Evolutionary conservation across 371 early-diverging fungal species (phyloP).

Genomic region (Actinomortierella ambigua): DNA sequence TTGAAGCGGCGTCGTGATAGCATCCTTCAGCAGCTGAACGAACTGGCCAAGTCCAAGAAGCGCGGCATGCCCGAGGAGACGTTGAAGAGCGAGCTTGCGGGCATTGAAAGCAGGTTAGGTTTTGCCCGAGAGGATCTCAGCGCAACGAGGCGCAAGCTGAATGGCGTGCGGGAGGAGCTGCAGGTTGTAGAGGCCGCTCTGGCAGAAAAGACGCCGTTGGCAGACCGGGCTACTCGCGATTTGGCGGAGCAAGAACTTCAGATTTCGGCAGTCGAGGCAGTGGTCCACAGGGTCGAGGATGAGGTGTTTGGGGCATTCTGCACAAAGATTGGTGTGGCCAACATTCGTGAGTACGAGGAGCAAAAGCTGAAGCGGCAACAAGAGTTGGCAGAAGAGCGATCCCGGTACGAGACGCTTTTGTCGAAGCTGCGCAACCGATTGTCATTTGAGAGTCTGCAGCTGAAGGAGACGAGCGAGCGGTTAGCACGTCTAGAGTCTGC

Average conservation of each 20-base stretch:
- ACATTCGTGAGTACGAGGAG: slow-evolving; percentile 88
- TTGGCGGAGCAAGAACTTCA: slow-evolving; percentile 27
- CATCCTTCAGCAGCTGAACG: slow-evolving; percentile 71
- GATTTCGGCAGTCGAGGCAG: slow-evolving; percentile 48
- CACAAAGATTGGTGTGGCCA: slow-evolving; percentile 62
- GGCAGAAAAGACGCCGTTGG: slow-evolving; percentile 44
- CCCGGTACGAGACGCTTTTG: slow-evolving; percentile 75
- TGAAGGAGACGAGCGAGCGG: slow-evolving; percentile 68
- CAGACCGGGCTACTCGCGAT: slow-evolving; percentile 26
- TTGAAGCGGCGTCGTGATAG: slow-evolving; percentile 73
- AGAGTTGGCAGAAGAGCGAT: slow-evolving; percentile 71
- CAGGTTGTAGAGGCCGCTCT: slow-evolving; percentile 48
- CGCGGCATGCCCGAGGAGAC: slow-evolving; percentile 69
- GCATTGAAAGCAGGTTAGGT: slow-evolving; percentile 61
- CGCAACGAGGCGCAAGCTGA: slow-evolving; percentile 51
- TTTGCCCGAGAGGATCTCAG: slow-evolving; percentile 66
- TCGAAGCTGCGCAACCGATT: slow-evolving; percentile 77
- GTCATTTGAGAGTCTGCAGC: slow-evolving; percentile 78
- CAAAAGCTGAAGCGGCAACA: slow-evolving; percentile 70
- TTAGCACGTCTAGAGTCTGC: slow-evolving; percentile 53
- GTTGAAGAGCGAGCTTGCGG: slow-evolving; percentile 62
- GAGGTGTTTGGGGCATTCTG: slow-evolving; percentile 84
- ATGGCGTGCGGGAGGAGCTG: slow-evolving; percentile 51
- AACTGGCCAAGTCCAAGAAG: slow-evolving; percentile 73
- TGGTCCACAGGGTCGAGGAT: slow-evolving; percentile 71